Percentiles rank a stretch among this genome's conserved stretches.
Evolutionary conservation across 257 asterid species (phyloP).

Genomic region (Scutellaria baicalensis): DNA sequence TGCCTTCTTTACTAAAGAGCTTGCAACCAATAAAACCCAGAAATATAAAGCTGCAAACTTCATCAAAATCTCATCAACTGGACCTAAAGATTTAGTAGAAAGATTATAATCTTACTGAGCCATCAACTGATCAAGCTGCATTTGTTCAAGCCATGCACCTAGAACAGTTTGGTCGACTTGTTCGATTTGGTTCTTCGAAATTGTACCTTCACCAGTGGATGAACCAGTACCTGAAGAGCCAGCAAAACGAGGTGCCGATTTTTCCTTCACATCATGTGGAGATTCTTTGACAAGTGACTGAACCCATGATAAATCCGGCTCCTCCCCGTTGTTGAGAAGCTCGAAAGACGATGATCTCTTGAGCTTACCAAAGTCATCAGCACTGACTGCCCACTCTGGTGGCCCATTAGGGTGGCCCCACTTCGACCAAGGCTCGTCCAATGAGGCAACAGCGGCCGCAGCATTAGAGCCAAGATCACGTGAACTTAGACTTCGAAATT

Average conservation of each 20-base stretch:
- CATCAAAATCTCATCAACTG: slow-evolving; percentile 20
- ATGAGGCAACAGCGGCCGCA: slow-evolving; percentile 39
- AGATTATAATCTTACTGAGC: slow-evolving; percentile 36
- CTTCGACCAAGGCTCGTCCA: slow-evolving; percentile 44
- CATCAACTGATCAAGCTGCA: slow-evolving; percentile 72
- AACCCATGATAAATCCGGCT: slow-evolving; percentile 90
- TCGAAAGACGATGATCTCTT: slow-evolving; percentile 67
- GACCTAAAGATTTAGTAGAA: slow-evolving; percentile 23
- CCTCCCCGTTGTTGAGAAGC: slow-evolving; percentile 48
- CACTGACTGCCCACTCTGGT: slow-evolving; percentile 48
- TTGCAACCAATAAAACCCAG: slow-evolving; percentile 22
- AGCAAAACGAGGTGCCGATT: slow-evolving; percentile 20
- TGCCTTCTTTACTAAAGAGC: slow-evolving; percentile 26
- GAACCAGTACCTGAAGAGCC: slow-evolving; percentile 23
- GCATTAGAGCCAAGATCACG: slow-evolving; percentile 57
- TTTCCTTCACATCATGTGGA: slow-evolving; percentile 52
- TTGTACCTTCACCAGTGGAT: slow-evolving; percentile 25
- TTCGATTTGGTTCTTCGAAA: slow-evolving; percentile 27
- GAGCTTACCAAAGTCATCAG: slow-evolving; percentile 38
- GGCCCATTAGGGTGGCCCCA: slow-evolving; percentile 57
- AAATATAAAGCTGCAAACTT: slow-evolving; percentile 21
- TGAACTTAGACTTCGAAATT: slow-evolving; percentile 68
- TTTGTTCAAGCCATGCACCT: slow-evolving; percentile 59
- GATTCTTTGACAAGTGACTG: slow-evolving; percentile 79
- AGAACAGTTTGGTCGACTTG: slow-evolving; percentile 49